Evolutionary conservation across 2,329 filamentous ascomycete species (phyloP).

Genomic region (Polytolypa hystricis): DNA sequence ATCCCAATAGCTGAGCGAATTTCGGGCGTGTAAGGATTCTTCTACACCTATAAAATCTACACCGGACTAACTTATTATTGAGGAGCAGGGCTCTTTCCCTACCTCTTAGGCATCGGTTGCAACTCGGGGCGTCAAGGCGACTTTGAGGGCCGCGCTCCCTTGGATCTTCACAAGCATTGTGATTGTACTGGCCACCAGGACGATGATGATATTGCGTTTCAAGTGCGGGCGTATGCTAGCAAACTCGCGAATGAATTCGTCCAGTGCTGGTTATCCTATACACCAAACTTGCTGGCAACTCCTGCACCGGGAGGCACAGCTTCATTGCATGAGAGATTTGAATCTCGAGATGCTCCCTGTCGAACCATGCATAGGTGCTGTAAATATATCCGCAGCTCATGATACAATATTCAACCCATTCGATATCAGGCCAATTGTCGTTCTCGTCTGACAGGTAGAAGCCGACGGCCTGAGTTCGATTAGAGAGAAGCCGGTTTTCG

Average conservation of each 20-base stretch:
- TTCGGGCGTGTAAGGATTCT: neutral
- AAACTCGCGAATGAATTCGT: neutral
- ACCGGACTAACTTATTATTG: neutral
- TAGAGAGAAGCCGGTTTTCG: neutral
- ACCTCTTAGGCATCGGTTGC: neutral
- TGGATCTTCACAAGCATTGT: neutral
- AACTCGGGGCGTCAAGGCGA: neutral
- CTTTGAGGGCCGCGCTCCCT: neutral
- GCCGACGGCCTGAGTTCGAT: neutral
- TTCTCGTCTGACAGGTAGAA: neutral
- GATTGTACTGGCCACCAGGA: neutral
- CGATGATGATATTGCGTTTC: neutral
- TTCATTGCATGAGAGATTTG: neutral
- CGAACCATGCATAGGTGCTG: neutral
- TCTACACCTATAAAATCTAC: neutral
- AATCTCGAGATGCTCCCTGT: neutral
- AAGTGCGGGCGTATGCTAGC: neutral
- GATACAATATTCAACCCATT: neutral
- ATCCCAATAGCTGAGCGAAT: neutral
- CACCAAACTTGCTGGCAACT: conserved; percentile 1
- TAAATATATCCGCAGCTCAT: neutral
- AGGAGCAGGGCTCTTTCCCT: neutral
- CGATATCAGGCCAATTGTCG: neutral
- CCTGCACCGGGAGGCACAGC: neutral
- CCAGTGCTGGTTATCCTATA: neutral